Evolutionary conservation across 2,329 filamentous ascomycete genomes (phyloP), one percentile per base, ranked within the genome.

Genomic region (Xylaria sp.): DNA sequence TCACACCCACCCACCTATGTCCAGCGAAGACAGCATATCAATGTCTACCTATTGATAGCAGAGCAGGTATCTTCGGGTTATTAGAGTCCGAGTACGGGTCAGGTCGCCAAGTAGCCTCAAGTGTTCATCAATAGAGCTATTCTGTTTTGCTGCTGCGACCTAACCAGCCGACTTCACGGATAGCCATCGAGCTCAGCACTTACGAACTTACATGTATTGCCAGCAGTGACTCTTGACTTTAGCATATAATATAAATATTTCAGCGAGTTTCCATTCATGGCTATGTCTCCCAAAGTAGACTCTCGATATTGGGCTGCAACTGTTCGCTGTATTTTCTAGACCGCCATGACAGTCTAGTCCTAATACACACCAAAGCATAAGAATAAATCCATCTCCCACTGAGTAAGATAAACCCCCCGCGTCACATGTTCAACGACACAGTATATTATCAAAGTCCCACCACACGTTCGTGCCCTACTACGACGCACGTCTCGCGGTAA

Each of bases 341-440:
- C 12, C 53, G 21, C 23, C 21, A 9, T 35, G 3, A 55, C 51
- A 6, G 18, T 37, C 29, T 37, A 21, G 3, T 35, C 54, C 23
- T 6, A 1, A 35, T 44, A n/a, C 32, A 10, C 29, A 50, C 40
- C 21, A 40, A 63, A 42, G 42, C 42, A 23, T 5, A n/a, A 60
- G 42, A 63, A 48, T n/a, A 25, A 37, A 48, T 58, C 42, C 29
- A 50, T 42, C 57, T 57, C 27, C 44, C 29, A 57, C 37, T n/a
- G 37, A 0, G 9, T 21, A 27, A 35, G 32, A 35, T 35, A 35
- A 35, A 10, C 32, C 32, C 29, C 27, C 50, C 51, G 42, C n/a
- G 42, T 58, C 51, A 63, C 29, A 57, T 58, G 51, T n/a, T 44
- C 21, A 13, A 50, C 50, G 29, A 63, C 51, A 50, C 42, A 50